Evolutionary conservation across 169 alveolate species (phyloP).

Genomic region (Babesia ovis): DNA sequence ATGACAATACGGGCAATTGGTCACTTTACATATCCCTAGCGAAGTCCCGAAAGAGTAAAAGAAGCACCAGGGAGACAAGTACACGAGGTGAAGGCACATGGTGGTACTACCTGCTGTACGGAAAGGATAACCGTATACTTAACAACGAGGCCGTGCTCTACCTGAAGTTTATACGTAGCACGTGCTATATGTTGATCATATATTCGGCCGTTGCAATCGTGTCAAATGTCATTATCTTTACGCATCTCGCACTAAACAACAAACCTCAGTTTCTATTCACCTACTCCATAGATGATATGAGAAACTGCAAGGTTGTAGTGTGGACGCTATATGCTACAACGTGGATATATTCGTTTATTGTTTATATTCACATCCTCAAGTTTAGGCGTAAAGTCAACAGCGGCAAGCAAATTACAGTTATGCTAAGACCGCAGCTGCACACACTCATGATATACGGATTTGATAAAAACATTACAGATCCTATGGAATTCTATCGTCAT

Average conservation of each 20-base stretch:
- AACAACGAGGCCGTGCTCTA: conserved; percentile 68
- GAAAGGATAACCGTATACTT: conserved; percentile 10
- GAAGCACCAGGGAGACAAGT: neutral
- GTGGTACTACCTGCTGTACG: conserved; percentile 52
- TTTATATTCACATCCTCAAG: conserved; percentile 46
- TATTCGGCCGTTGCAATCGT: conserved; percentile 42
- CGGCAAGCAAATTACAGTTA: conserved; percentile 55
- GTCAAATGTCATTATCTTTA: conserved; percentile 26
- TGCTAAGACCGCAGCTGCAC: conserved; percentile 69
- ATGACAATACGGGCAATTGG: neutral
- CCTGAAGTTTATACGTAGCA: conserved; percentile 53
- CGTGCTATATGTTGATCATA: conserved; percentile 42
- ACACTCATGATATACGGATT: conserved; percentile 63
- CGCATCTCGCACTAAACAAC: conserved; percentile 25
- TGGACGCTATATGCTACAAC: conserved; percentile 61
- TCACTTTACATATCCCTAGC: neutral
- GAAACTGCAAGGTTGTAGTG: conserved; percentile 38
- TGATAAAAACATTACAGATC: conserved; percentile 52
- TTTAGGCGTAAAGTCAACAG: conserved; percentile 38
- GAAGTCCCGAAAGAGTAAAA: neutral
- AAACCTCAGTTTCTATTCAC: conserved; percentile 29
- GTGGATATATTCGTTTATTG: conserved; percentile 64
- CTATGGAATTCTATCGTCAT: conserved; percentile 34
- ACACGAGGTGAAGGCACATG: conserved; percentile 1
- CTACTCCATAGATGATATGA: conserved; percentile 55